phyloP scores from a whole-genome alignment of 441 rosid genomes.

The Populus hybrid region DNA sequence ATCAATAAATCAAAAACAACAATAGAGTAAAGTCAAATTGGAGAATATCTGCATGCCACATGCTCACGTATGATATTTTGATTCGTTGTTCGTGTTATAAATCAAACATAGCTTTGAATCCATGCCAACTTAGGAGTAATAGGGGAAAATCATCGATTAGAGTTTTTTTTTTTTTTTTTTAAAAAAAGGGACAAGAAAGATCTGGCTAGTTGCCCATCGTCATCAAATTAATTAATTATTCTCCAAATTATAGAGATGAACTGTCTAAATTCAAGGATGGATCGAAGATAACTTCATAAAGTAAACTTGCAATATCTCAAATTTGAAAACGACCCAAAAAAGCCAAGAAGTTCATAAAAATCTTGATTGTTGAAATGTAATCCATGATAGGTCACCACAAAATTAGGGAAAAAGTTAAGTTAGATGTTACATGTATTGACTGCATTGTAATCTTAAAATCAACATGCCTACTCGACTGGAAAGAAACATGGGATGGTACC shows the following conservation, averaged over 20 bases:
- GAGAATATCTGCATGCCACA: too few species aligned
- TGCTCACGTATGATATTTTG: too few species aligned
- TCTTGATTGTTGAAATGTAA: background rate
- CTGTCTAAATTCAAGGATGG: constrained; percentile 26
- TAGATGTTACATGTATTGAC: background rate
- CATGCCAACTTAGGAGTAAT: background rate
- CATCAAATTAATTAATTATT: constrained; percentile 1
- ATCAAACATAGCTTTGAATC: background rate
- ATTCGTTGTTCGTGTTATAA: background rate
- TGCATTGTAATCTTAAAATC: background rate
- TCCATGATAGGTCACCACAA: background rate
- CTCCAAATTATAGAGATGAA: constrained; percentile 19
- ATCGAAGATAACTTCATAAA: constrained; percentile 20
- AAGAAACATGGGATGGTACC: background rate
- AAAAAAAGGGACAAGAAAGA: background rate
- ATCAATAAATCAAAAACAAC: too few species aligned
- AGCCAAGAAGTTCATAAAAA: background rate
- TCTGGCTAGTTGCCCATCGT: background rate
- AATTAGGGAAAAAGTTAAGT: background rate
- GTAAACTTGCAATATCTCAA: constrained; percentile 20
- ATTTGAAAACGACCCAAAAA: constrained; percentile 20
- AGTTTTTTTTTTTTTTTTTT: background rate
- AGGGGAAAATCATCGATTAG: background rate
- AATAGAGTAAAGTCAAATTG: too few species aligned
- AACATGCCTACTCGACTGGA: background rate